phyloP scores from a whole-genome alignment of 31 red algal genomes.

The Bonnemaisonia californica region DNA sequence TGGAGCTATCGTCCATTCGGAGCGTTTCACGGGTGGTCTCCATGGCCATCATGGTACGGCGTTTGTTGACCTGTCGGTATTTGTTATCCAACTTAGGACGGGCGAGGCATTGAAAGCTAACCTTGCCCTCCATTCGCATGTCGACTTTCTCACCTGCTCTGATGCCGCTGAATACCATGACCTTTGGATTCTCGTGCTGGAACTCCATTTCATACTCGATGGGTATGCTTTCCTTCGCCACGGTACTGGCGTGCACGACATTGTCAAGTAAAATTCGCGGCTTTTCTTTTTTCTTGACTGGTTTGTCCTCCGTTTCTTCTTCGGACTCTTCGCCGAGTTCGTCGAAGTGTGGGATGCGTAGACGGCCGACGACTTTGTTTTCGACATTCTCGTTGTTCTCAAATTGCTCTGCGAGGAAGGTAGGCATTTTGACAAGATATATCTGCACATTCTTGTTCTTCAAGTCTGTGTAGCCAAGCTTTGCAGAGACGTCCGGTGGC shows the following conservation, averaged over 20 bases:
- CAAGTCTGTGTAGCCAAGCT: conserved; percentile 47
- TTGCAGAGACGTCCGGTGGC: conserved; percentile 42
- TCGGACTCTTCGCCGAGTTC: background rate
- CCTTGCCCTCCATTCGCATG: conserved; percentile 64
- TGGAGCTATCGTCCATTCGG: conserved; percentile 46
- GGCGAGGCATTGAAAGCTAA: conserved; percentile 49
- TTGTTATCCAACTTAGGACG: conserved; percentile 39
- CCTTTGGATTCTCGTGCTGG: conserved; percentile 34
- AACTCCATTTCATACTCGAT: conserved; percentile 47
- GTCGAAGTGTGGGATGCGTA: conserved; percentile 37
- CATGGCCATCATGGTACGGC: conserved; percentile 22
- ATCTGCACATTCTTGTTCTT: conserved; percentile 49
- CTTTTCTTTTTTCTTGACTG: background rate
- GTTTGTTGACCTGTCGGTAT: conserved; percentile 46
- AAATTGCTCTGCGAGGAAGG: conserved; percentile 63
- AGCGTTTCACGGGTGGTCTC: conserved; percentile 22
- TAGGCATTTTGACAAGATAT: conserved; percentile 67
- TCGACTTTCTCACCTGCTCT: conserved; percentile 36
- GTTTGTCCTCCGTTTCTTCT: background rate
- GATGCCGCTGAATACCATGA: conserved; percentile 57
- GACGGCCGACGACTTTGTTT: conserved; percentile 52
- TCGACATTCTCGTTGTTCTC: conserved; percentile 17
- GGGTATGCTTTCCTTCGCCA: conserved; percentile 11
- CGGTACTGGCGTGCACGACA: background rate
- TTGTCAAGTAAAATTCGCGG: conserved; percentile 71